Evolutionary conservation across 495 filamentous ascomycete species (phyloP).

Genomic region (Trichoderma parareesei): DNA sequence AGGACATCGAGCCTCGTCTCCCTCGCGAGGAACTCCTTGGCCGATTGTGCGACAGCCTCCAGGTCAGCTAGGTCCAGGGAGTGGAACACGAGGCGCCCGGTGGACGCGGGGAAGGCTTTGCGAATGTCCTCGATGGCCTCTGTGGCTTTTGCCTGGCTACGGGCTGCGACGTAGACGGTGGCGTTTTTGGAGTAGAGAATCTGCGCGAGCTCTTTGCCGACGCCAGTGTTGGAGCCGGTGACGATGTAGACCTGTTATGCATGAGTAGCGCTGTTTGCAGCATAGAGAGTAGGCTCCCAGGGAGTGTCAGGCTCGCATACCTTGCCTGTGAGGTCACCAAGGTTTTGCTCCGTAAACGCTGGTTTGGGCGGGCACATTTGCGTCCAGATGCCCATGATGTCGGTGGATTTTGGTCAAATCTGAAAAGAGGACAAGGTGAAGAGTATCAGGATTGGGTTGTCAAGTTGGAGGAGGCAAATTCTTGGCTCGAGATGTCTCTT

Average conservation of each 20-base stretch:
- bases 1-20: slow-evolving; percentile 24
- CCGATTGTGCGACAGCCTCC: slow-evolving; percentile 19
- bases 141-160: slow-evolving; percentile 29
- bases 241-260: slow-evolving; percentile 32
- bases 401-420: neutral
- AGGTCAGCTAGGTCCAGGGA: slow-evolving; percentile 24
- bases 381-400: neutral
- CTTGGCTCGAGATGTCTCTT: neutral
- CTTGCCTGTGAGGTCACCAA: neutral
- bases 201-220: slow-evolving; percentile 39
- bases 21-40: slow-evolving; percentile 17
- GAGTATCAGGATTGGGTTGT: neutral
- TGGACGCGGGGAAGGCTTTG: slow-evolving; percentile 21
- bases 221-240: slow-evolving; percentile 42
- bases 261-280: neutral
- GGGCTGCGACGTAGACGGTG: slow-evolving; percentile 47
- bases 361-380: slow-evolving; percentile 10
- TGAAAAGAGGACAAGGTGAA: neutral
- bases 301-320: neutral
- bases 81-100: slow-evolving; percentile 22
- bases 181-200: slow-evolving; percentile 39
- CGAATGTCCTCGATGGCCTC: slow-evolving; percentile 21
- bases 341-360: slow-evolving; percentile 12
- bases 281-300: neutral
- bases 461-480: neutral